Conservation (phyloP, 441 rosid species). For the Mallotus repandus region DNA sequence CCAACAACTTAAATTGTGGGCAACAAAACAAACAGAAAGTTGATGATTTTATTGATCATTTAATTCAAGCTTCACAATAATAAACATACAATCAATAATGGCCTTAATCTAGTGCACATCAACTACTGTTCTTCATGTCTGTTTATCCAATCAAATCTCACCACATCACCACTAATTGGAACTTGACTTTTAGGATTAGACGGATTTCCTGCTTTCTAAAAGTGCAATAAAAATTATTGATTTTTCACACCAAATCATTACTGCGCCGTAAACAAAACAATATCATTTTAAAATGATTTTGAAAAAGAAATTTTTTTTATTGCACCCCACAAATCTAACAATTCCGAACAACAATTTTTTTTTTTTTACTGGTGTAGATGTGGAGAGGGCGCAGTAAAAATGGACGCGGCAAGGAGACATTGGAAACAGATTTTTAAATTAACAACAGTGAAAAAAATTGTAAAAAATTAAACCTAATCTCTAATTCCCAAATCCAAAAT, state of each 20-base stretch:
- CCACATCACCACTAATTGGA: background rate
- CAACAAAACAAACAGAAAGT: background rate
- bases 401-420: background rate
- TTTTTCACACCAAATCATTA: background rate
- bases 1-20: background rate
- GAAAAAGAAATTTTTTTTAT: background rate
- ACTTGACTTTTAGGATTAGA: too few species aligned
- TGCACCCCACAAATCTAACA: conserved; percentile 5
- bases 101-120: background rate
- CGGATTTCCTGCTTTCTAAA: background rate
- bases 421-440: background rate
- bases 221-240: background rate
- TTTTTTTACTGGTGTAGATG: background rate
- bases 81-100: background rate
- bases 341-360: background rate
- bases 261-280: background rate
- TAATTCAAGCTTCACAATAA: background rate
- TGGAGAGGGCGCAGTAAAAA: background rate
- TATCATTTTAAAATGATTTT: conserved; percentile 6
- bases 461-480: background rate
- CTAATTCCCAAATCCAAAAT: background rate
- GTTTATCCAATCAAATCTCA: background rate
- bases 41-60: background rate
- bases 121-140: background rate
- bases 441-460: background rate